Evolutionary conservation across 78 protist genomes (phyloP).

Genomic region (Pigoraptor vietnamica): DNA sequence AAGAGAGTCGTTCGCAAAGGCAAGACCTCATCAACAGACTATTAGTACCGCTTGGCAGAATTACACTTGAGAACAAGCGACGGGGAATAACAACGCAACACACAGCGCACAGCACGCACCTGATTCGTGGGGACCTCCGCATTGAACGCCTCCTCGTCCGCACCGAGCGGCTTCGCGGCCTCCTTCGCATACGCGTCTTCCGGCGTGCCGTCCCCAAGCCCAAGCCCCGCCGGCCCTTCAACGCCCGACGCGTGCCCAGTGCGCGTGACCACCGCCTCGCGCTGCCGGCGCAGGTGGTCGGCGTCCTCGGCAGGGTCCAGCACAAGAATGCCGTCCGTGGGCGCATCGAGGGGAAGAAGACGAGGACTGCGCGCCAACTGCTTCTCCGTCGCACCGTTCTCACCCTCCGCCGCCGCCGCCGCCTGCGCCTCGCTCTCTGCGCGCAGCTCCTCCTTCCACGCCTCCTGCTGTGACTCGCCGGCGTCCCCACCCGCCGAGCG

Average conservation of each 20-base stretch:
- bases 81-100: background rate
- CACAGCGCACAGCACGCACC: background rate
- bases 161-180: background rate
- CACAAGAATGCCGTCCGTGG: background rate
- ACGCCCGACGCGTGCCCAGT: background rate
- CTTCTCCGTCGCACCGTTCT: background rate
- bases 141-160: conserved; percentile 33
- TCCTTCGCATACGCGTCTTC: background rate
- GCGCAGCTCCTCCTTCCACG: background rate
- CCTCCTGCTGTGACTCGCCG: background rate
- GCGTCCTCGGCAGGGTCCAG: background rate
- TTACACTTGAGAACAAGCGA: background rate
- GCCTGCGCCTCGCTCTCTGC: background rate
- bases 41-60: too few species aligned
- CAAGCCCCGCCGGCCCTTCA: background rate
- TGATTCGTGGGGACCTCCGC: background rate
- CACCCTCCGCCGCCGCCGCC: background rate
- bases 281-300: background rate
- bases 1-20: too few species aligned
- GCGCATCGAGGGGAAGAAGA: background rate
- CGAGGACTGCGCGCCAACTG: background rate
- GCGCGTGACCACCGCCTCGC: background rate
- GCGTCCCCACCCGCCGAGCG: background rate
- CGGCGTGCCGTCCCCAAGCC: background rate
- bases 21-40: too few species aligned